Base-by-base conservation (phyloP, 2,329 filamentous ascomycete species). In the Colletotrichum musicola region DNA sequence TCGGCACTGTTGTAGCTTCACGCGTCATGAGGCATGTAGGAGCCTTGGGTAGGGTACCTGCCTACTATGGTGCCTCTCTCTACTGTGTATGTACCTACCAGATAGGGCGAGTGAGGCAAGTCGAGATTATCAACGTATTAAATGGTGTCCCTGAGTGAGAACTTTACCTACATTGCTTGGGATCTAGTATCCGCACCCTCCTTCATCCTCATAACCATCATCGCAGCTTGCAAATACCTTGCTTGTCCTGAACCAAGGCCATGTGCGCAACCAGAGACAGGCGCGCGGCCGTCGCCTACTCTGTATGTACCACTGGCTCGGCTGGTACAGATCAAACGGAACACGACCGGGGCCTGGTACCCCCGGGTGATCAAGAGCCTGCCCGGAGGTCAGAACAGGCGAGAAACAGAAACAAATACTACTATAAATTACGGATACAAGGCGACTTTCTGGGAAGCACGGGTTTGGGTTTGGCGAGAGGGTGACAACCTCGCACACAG, bases 401-500 rank as follows among this genome's bases (percentile, higher is more conserved):
- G 62, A 68, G 60, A 64, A 64, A 68, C 61, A 68, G 61, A 59
- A 64, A 68, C 64, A 68, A 64, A 56, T 22, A 35, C 30, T 10
- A 35, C 30, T 35, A 35, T 35, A 35, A 35, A 35, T 35, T 35
- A 35, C 30, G 30, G 30, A 35, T 35, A 14, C 49, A 62, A n/a
- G 59, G 49, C 18, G 49, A 38, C 38, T n/a, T 54, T 18, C 47
- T 35, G 25, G 59, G 46, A 62, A 35, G 38, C 7, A 38, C 27
- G 27, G 20, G 18, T 12, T n/a, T n/a, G 38, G 51, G 30, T 35
- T 35, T 35, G 30, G 30, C 30, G 18, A 53, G 35, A 44, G 20
- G 30, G 22, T 50, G 54, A 44, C 42, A 47, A 65, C 61, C 54
- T 44, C 49, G 47, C 61, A 68, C 49, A 57, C 62, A 57, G 49